A percentile compares a stretch with the other conserved stretches of the same genome.
Evolutionary conservation across 2,329 filamentous ascomycete genomes (phyloP).

Genomic region (Zymoseptoria ardabiliae): DNA sequence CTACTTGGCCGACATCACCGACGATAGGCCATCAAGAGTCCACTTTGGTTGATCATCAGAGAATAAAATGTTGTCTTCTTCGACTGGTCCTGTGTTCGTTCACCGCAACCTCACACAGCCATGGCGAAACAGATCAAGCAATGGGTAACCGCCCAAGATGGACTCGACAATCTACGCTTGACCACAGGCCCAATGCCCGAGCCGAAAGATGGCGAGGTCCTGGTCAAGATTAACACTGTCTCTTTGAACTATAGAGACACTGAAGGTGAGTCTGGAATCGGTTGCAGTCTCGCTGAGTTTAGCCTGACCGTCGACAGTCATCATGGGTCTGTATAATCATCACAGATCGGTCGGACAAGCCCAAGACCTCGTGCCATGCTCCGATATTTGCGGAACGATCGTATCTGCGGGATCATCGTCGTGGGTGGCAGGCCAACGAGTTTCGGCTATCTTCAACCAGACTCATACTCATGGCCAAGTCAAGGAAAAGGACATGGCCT

Average conservation of each 20-base stretch:
- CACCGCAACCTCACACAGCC: neutral
- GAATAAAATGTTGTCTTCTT: neutral
- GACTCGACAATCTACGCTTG: constrained; percentile 35
- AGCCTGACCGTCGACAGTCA: constrained; percentile 39
- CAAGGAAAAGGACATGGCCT: constrained; percentile 46
- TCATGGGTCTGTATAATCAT: constrained; percentile 60
- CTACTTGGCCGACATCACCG: neutral
- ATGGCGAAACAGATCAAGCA: constrained; percentile 10
- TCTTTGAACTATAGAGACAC: constrained; percentile 50
- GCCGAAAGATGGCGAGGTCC: constrained; percentile 38
- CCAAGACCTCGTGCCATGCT: constrained; percentile 53
- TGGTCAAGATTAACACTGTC: constrained; percentile 47
- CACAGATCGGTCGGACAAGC: constrained; percentile 46
- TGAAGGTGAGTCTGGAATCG: constrained; percentile 29
- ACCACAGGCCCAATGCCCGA: constrained; percentile 29
- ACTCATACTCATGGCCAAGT: constrained; percentile 54
- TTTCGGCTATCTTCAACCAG: constrained; percentile 57
- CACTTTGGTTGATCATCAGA: neutral
- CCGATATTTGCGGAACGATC: constrained; percentile 62
- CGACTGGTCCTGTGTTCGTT: neutral
- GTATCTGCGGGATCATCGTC: constrained; percentile 41
- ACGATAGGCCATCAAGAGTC: constrained; percentile 2
- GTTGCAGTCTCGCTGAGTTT: neutral
- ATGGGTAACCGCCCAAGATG: constrained; percentile 38
- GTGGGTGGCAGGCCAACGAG: constrained; percentile 55